A percentile compares a stretch with the other conserved stretches of the same genome.
phyloP scores from a whole-genome alignment of 768 basidiomycete species.

The Amanita polypyramis region DNA sequence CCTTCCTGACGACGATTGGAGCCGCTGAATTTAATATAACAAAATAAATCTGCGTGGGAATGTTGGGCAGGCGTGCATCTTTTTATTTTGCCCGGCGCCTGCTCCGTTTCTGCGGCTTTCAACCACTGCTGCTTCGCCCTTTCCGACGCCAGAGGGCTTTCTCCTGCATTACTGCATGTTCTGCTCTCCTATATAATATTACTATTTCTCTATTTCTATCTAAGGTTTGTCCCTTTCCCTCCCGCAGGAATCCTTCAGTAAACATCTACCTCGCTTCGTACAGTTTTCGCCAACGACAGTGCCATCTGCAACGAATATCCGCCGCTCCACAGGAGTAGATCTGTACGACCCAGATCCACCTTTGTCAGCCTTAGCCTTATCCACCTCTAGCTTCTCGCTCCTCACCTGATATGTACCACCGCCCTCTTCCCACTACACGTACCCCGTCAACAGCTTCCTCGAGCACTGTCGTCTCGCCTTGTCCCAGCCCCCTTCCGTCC shows the following conservation, averaged over 20 bases:
- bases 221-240: not conserved
- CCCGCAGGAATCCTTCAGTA: not conserved
- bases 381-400: conserved; percentile 9
- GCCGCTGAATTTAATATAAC: no score
- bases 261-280: not conserved
- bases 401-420: conserved; percentile 51
- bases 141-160: not conserved
- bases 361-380: conserved; percentile 10
- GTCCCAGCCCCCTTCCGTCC: conserved; percentile 31
- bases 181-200: conserved; percentile 3
- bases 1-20: no score
- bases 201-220: conserved; percentile 7
- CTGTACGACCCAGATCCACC: conserved; percentile 13
- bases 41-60: not conserved
- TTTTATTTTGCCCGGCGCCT: not conserved
- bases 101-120: not conserved
- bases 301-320: not conserved
- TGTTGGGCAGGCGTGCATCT: not conserved
- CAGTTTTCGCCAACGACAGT: not conserved
- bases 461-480: conserved; percentile 23
- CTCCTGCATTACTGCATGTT: no score
- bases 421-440: conserved; percentile 44
- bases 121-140: not conserved
- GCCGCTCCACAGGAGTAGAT: not conserved
- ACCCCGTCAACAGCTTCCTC: conserved; percentile 36